Percentiles rank a stretch among this genome's conserved stretches.
Evolutionary conservation across 2,329 filamentous ascomycete species (phyloP).

Genomic region (Sordariomycetes sp.): DNA sequence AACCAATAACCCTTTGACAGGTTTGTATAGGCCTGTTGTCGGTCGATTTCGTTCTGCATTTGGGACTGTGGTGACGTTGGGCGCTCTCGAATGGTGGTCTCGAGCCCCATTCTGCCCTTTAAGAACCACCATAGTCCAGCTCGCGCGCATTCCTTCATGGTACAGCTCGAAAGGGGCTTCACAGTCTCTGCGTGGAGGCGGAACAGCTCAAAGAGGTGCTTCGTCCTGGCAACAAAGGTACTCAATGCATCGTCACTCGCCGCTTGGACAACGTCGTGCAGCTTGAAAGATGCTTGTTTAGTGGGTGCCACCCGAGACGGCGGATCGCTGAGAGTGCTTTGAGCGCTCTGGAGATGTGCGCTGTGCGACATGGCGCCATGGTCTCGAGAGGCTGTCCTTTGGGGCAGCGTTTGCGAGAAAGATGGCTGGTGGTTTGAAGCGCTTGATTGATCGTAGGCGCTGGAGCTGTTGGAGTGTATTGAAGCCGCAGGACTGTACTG

Average conservation of each 20-base stretch:
- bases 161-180: conserved; percentile 53
- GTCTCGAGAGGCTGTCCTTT: background rate
- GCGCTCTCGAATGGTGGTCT: conserved; percentile 59
- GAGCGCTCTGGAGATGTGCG: background rate
- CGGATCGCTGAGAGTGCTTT: no score
- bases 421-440: no score
- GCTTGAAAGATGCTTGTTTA: conserved; percentile 23
- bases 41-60: conserved; percentile 42
- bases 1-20: conserved; percentile 84
- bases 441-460: conserved; percentile 16
- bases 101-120: conserved; percentile 67
- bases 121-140: conserved; percentile 86
- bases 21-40: conserved; percentile 76
- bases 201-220: conserved; percentile 69
- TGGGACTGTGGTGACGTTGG: conserved; percentile 41
- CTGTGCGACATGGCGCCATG: background rate
- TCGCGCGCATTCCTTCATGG: conserved; percentile 59
- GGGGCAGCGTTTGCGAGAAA: background rate
- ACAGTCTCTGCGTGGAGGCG: conserved; percentile 67
- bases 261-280: conserved; percentile 31
- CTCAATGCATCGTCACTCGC: conserved; percentile 57
- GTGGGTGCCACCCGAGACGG: no score
- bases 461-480: conserved; percentile 21
- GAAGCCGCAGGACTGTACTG: conserved; percentile 33
- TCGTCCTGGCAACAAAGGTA: conserved; percentile 62